Base-by-base conservation (phyloP, 2,329 filamentous ascomycete species). In the Nemania sp. region DNA sequence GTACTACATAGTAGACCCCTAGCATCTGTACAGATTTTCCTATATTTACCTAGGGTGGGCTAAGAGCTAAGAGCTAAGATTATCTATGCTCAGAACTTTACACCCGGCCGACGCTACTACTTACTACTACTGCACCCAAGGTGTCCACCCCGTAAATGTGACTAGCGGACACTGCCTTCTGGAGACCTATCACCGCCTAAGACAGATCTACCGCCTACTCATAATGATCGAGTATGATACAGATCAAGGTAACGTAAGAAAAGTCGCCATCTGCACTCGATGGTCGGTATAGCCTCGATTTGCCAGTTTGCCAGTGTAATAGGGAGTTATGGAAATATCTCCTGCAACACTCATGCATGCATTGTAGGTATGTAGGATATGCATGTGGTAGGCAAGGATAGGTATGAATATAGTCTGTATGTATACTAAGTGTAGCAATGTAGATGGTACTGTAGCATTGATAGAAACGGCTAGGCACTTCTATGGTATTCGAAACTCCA, bases 141-240 rank as follows among this genome's bases (percentile, higher is more conserved):
- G 41, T 45, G 41, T 18, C n/a, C 41, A 45, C 41, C 11, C 18
- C 24, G 47, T 18, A 27, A 51, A 51, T 51, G 22, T 24, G 11
- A 24, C 10, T 49, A 49, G 10, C n/a, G 22, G 15, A 62, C 51
- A 62, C 59, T 47, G 59, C 59, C 49, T 29, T 41, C 38, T 22
- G 29, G 52, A 32, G 15, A 61, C 57, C 45, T 49, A 41, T 51
- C 41, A 26, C 20, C 20, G 55, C 51, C 58, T 22, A 26, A 53
- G 7, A 35, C 24, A 45, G 24, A 51, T 51, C 32, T n/a, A 20
- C 26, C 24, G 26, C 24, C 43, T 58, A 56, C 55, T 67, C 60
- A 63, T 56, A 24, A 56, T 67, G 60, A 67, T 49, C 56, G 24
- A 38, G 20, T 47, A 60, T 68, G 62, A 66, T 62, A 35, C 29